A percentile compares a stretch with the other conserved stretches of the same genome.
Evolutionary conservation across 2,329 filamentous ascomycete species (phyloP).

Genomic region (Ophiostoma tasmaniense): DNA sequence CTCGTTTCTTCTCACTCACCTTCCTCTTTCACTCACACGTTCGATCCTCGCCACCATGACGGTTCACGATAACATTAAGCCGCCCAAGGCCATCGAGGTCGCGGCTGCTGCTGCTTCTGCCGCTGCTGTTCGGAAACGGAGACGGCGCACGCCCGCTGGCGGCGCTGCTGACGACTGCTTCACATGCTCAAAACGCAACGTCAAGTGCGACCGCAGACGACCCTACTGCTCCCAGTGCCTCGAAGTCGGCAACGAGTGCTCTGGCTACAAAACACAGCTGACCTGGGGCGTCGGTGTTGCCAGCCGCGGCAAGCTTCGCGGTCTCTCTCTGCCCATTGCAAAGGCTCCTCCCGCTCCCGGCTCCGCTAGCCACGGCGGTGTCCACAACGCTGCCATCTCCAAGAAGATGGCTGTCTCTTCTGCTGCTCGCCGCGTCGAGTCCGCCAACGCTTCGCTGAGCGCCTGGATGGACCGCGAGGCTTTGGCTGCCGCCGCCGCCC

Average conservation of each 20-base stretch:
- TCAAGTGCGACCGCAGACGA: slow-evolving; percentile 81
- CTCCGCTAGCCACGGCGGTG: background rate
- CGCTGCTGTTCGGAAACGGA: slow-evolving; percentile 53
- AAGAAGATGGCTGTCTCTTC: slow-evolving; percentile 38
- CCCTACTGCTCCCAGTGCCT: slow-evolving; percentile 95
- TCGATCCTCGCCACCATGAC: slow-evolving; percentile 34
- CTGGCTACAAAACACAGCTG: slow-evolving; percentile 91
- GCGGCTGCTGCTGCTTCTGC: slow-evolving; percentile 27
- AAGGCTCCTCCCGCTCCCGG: slow-evolving; percentile 46
- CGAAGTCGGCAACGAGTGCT: slow-evolving; percentile 84
- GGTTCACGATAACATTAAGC: slow-evolving; percentile 38
- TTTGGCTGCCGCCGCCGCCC: slow-evolving; percentile 10
- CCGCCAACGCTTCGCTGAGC: slow-evolving; percentile 28
- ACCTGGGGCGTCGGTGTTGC: slow-evolving; percentile 96
- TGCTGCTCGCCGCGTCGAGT: slow-evolving; percentile 35
- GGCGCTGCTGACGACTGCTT: slow-evolving; percentile 95
- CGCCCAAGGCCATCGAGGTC: slow-evolving; percentile 34
- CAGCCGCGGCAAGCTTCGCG: slow-evolving; percentile 87
- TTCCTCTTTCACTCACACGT: slow-evolving; percentile 22
- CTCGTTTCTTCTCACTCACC: slow-evolving; percentile 23
- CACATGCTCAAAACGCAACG: slow-evolving; percentile 73
- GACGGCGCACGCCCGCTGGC: slow-evolving; percentile 78
- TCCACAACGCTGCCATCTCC: slow-evolving; percentile 25
- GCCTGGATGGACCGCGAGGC: slow-evolving; percentile 35
- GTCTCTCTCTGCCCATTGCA: slow-evolving; percentile 66